Conservation (phyloP, 2,329 filamentous ascomycete species). For the Neonectria hederae region DNA sequence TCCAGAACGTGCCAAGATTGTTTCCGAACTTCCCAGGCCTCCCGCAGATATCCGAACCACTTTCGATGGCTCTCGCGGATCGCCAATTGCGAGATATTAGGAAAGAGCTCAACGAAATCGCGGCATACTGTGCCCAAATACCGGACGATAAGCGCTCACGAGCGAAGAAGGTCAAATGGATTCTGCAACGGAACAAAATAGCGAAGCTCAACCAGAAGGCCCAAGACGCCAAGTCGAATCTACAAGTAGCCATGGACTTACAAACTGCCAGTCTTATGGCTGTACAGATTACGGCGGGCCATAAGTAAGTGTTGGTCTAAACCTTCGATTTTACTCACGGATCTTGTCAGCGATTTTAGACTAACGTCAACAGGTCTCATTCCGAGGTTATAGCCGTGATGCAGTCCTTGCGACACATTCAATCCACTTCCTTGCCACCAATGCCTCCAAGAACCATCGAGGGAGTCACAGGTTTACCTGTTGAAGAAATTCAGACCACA, state of each 20-base stretch:
- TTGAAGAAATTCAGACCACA: background rate
- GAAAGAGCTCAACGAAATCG: background rate
- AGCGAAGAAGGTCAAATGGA: slow-evolving; percentile 17
- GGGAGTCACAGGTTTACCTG: background rate
- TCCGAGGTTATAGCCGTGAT: background rate
- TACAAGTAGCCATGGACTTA: background rate
- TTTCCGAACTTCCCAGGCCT: background rate
- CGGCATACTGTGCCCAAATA: background rate
- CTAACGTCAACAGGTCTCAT: background rate
- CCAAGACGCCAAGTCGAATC: background rate
- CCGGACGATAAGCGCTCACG: background rate
- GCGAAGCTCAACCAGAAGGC: background rate
- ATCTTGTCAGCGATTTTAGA: background rate
- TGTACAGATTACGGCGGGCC: background rate
- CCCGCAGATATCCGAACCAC: background rate
- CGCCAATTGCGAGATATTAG: slow-evolving; percentile 4
- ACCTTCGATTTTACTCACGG: background rate
- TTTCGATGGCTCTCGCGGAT: background rate
- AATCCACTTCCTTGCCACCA: background rate
- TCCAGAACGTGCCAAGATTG: background rate
- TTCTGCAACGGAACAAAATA: background rate
- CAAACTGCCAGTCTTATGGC: background rate
- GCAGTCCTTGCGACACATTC: background rate
- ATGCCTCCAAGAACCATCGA: background rate
- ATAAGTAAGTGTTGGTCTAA: background rate